Evolutionary conservation across 345 rosid genomes (phyloP).

Genomic region (Camelina hispida): DNA sequence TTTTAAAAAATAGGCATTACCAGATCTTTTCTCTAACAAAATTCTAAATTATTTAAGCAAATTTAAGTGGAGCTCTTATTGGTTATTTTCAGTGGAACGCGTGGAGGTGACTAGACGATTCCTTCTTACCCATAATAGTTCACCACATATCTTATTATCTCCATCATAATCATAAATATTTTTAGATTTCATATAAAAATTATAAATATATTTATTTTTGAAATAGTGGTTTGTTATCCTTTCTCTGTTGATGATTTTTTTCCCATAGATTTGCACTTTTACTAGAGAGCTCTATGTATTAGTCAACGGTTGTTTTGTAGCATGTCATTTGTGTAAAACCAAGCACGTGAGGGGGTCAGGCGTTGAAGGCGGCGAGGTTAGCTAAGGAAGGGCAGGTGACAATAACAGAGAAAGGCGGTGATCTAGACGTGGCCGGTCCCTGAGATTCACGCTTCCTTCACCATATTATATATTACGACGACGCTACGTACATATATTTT

Average conservation of each 20-base stretch:
- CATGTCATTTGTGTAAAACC: neutral
- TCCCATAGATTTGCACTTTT: neutral
- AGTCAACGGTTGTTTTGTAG: neutral
- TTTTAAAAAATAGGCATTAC: neutral
- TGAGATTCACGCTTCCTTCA: conserved; percentile 4
- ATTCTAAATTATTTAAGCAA: neutral
- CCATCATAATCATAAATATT: neutral
- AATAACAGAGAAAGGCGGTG: conserved; percentile 27
- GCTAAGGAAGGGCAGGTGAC: conserved; percentile 1
- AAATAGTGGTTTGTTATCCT: neutral
- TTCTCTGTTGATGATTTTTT: neutral
- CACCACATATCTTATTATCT: neutral
- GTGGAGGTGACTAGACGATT: conserved; percentile 10
- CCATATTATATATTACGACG: neutral
- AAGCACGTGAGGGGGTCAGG: conserved; percentile 12
- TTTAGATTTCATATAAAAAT: neutral
- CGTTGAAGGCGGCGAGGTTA: conserved; percentile 11
- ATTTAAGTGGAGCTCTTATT: neutral
- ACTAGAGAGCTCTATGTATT: neutral
- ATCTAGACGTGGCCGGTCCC: conserved; percentile 20
- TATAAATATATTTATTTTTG: too few relatives aligned
- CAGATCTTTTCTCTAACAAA: neutral
- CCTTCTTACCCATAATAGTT: neutral
- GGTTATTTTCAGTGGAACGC: conserved; percentile 1
- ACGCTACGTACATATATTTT: conserved; percentile 15